Base-by-base conservation (phyloP, 2,329 filamentous ascomycete genomes). In the Monilinia fructicola region DNA sequence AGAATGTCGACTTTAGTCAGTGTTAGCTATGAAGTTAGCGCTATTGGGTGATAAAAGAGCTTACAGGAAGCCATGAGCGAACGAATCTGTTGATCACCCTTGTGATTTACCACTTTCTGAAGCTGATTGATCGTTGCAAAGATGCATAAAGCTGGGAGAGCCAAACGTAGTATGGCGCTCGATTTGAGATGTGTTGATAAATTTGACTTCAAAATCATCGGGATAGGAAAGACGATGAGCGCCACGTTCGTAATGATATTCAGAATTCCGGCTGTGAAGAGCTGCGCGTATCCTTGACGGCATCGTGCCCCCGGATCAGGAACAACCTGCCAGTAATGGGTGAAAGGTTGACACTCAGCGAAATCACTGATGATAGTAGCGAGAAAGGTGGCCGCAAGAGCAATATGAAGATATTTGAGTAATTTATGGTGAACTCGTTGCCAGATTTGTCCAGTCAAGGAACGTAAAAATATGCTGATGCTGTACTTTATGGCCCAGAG, bases 401-500 rank as follows among this genome's bases (percentile, higher is more conserved):
- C 90, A 75, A 87, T 85, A 68, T 93, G 88, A 68, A 97, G 90
- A 68, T 85, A 82, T 62, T 87, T 82, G 11, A 97, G 80, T 14
- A 87, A 85, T 56, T 85, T 79, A 67, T 91, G 86, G 76, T 95
- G 92, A 38, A 88, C 88, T 62, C 85, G 85, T 72, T 90, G 87
- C 90, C 93, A 97, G 66, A 91, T 90, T 52, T 89, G 86, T 66
- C 87, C 87, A 3, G 92, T 95, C 65, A 98, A 84, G 60, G 93
- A 89, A 75, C 89, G 89, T 69, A 98, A 87, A 74, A 97, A 98
- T 76, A 96, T 92, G 67, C 93, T 90, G 66, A 97, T 89, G 58
- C 93, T 91, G 74, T 89, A 87, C 77, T 98, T 99, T 71, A 94
- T 87, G 68, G 89, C 88, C 94, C 95, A 99, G 69, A 98, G 87